Conservation (phyloP, 495 filamentous ascomycete genomes). For the Podospora anserina region DNA sequence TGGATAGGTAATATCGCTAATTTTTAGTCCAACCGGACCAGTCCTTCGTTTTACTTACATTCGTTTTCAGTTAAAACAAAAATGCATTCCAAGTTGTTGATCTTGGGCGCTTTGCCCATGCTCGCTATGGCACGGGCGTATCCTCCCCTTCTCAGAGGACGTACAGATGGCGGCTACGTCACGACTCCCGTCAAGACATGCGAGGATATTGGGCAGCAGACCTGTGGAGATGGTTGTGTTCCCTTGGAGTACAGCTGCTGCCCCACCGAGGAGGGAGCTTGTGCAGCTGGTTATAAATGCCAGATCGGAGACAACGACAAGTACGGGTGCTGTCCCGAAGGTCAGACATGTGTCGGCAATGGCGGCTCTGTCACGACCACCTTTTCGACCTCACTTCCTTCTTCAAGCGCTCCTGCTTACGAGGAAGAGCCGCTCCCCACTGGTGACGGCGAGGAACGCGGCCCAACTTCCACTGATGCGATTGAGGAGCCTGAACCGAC, state of each 20-base stretch:
- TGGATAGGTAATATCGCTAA: neutral
- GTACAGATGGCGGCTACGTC: neutral
- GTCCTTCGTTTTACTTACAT: neutral
- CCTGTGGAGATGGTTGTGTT: constrained; percentile 13
- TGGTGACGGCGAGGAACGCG: neutral
- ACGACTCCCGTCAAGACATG: neutral
- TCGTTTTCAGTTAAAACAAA: neutral
- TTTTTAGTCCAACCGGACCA: neutral
- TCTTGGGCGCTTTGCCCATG: constrained; percentile 1
- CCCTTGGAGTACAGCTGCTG: constrained; percentile 11
- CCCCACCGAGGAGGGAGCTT: neutral
- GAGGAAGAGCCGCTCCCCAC: neutral
- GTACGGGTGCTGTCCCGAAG: constrained; percentile 13
- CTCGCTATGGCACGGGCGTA: neutral
- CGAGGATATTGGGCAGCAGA: constrained; percentile 6
- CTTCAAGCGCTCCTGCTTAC: neutral
- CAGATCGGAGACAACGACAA: constrained; percentile 5
- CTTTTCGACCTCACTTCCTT: neutral
- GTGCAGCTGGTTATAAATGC: neutral
- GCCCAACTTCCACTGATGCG: neutral
- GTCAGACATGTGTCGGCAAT: constrained; percentile 9
- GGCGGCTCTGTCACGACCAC: constrained; percentile 7
- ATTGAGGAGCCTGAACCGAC: neutral
- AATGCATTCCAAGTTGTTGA: neutral
- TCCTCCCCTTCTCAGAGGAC: neutral